These are phyloP conservation scores for Aspergillus egyptiacus DNA, from an alignment of 495 filamentous ascomycete species.

Conservation along the genomic window DNA sequence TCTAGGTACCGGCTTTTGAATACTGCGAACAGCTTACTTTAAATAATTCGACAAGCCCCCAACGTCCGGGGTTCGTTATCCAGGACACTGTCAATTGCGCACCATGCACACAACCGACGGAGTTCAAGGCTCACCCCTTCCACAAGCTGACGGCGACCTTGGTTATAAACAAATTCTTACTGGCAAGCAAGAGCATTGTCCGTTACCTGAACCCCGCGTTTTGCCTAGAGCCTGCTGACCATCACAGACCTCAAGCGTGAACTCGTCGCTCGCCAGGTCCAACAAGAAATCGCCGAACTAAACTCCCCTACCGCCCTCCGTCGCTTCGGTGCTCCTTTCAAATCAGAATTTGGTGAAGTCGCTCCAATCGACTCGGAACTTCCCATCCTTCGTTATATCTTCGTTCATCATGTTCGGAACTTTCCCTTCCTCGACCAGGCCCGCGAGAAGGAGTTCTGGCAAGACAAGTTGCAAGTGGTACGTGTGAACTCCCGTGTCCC, in stretches of 20 bases:
- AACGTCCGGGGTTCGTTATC: background rate
- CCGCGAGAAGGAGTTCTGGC: constrained; percentile 98
- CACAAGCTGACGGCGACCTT: background rate
- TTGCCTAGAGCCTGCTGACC: constrained; percentile 21
- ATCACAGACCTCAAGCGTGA: constrained; percentile 89
- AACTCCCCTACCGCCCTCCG: constrained; percentile 91
- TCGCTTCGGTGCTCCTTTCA: constrained; percentile 92
- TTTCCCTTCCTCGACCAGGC: constrained; percentile 96
- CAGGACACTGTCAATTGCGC: constrained; percentile 5
- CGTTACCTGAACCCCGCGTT: constrained; percentile 16
- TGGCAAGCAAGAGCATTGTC: constrained; percentile 98
- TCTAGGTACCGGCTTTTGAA: background rate
- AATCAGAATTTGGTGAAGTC: constrained; percentile 85
- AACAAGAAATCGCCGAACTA: constrained; percentile 82
- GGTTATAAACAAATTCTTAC: constrained; percentile 58
- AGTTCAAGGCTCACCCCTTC: background rate
- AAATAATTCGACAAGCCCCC: constrained; percentile 4
- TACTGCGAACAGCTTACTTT: constrained; percentile 1
- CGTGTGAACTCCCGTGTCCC: constrained; percentile 27
- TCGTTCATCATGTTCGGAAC: constrained; percentile 95
- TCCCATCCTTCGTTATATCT: constrained; percentile 91
- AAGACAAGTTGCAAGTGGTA: constrained; percentile 94
- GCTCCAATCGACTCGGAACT: constrained; percentile 90
- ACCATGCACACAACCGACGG: constrained; percentile 17
- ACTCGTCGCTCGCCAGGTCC: constrained; percentile 82